Conservation (phyloP, 2,329 filamentous ascomycete genomes). For the Ophiosphaerella narmari region DNA sequence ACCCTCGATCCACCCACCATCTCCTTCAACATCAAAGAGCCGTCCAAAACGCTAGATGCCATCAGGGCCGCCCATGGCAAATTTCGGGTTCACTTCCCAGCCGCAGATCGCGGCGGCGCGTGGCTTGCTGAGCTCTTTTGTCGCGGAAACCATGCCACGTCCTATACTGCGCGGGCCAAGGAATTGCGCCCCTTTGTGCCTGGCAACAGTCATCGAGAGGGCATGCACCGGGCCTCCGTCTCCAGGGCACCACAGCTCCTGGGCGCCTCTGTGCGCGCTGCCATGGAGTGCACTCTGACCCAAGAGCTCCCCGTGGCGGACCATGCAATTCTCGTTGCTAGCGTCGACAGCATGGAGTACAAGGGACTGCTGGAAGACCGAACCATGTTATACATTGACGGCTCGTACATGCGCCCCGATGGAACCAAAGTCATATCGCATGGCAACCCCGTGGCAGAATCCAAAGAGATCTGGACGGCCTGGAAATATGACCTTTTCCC, state of each 20-base stretch:
- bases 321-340: slow-evolving; percentile 54
- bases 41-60: slow-evolving; percentile 61
- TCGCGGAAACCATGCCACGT: slow-evolving; percentile 28
- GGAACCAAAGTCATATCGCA: slow-evolving; percentile 6
- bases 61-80: slow-evolving; percentile 49
- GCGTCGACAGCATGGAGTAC: slow-evolving; percentile 32
- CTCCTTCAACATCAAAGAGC: slow-evolving; percentile 64
- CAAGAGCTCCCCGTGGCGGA: slow-evolving; percentile 50
- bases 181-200: slow-evolving; percentile 13
- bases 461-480: slow-evolving; percentile 3
- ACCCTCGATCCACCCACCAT: slow-evolving; percentile 62
- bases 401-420: slow-evolving; percentile 23
- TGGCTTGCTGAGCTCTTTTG: slow-evolving; percentile 36
- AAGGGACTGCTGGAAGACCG: neutral
- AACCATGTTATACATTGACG: slow-evolving; percentile 35
- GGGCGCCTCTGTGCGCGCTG: slow-evolving; percentile 24
- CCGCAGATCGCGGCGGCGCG: slow-evolving; percentile 32
- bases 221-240: neutral
- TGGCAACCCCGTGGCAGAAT: neutral
- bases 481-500: slow-evolving; percentile 26
- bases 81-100: slow-evolving; percentile 60
- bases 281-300: slow-evolving; percentile 43
- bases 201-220: neutral
- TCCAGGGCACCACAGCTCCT: slow-evolving; percentile 23
- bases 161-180: slow-evolving; percentile 23